Percentiles rank a stretch among this genome's conserved stretches.
phyloP scores from a whole-genome alignment of 306 rosid genomes.

The Quillaja saponaria region DNA sequence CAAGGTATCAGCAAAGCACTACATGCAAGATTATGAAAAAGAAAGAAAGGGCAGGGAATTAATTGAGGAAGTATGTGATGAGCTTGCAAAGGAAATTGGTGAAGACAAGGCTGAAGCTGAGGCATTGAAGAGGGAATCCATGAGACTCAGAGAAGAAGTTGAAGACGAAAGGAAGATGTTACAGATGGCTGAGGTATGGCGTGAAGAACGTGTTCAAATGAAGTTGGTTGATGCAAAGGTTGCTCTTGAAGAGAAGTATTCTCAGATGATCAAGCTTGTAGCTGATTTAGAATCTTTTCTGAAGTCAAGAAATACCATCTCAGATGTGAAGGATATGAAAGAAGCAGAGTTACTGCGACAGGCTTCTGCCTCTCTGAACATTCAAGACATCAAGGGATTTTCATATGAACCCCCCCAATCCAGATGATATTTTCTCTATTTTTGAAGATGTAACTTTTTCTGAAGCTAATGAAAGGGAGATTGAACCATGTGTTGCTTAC shows the following conservation, averaged over 20 bases:
- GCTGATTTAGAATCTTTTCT: slow-evolving; percentile 64
- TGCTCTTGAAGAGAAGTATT: slow-evolving; percentile 81
- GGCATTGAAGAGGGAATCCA: slow-evolving; percentile 65
- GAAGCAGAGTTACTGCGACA: slow-evolving; percentile 60
- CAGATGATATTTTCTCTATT: slow-evolving; percentile 75
- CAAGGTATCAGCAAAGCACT: slow-evolving; percentile 66
- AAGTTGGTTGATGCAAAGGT: slow-evolving; percentile 89
- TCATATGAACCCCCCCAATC: slow-evolving; percentile 67
- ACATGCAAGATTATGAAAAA: slow-evolving; percentile 79
- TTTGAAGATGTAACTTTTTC: slow-evolving; percentile 64
- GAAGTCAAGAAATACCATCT: slow-evolving; percentile 40
- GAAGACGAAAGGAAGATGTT: slow-evolving; percentile 90
- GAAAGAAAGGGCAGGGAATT: slow-evolving; percentile 79
- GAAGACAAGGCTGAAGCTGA: slow-evolving; percentile 90
- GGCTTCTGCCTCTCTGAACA: slow-evolving; percentile 60
- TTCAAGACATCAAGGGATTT: slow-evolving; percentile 69
- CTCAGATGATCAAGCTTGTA: slow-evolving; percentile 81
- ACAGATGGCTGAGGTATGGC: slow-evolving; percentile 98
- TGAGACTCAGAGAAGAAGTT: slow-evolving; percentile 70
- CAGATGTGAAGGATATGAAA: slow-evolving; percentile 64
- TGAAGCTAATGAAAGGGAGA: slow-evolving; percentile 69
- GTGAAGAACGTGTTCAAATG: slow-evolving; percentile 98
- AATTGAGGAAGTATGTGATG: slow-evolving; percentile 87
- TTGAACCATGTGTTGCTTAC: slow-evolving; percentile 60
- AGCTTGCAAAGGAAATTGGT: slow-evolving; percentile 94